Evolutionary conservation across 2,329 filamentous ascomycete genomes (phyloP), one percentile per base, ranked within the genome.

Genomic region (Arthroderma uncinatum): DNA sequence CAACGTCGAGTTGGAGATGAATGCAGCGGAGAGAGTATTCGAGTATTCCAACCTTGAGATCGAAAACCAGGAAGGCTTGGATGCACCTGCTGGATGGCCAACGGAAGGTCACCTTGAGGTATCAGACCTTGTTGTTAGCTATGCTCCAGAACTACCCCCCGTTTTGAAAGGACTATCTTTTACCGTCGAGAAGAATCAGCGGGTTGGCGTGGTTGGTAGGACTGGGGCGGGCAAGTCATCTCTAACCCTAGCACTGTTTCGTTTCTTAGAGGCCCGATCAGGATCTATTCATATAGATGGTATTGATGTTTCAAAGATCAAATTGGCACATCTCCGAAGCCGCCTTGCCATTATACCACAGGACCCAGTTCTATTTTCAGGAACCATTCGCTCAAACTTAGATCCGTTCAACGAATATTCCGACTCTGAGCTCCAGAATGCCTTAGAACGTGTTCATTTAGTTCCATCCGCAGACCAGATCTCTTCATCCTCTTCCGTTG

Each of bases 171-270:
- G 83, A 0, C 73, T 91, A 16, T 82, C 76, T 1, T 90, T 92
- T 69, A 73, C 71, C 12, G 79, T 89, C 10, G 76, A 82, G 40
- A 77, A 80, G 56, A 85, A 85, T 61, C 82, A 90, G 70, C 77
- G 87, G 12, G 73, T 91, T 14, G 86, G 86, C n/a, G 83, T 90
- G 2, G 83, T 91, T 3, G 87, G 87, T 9, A 81, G 87, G 14
- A 91, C 87, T 0, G 87, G 87, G 2, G 86, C 86, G 0, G 87
- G 87, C 57, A 91, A 91, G 70, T 88, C 85, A 0, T 87, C 84
- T 0, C 71, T 91, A 21, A 89, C 87, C 0, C 75, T 90, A 1
- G 86, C 87, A 0, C 74, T 91, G 0, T 90, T 91, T 78, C 83
- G 87, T 19, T 89, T 91, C 74, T 73, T 91, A 10, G 85, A 89